Evolutionary conservation across 768 basidiomycete genomes (phyloP), one percentile per base, ranked within the genome.

Genomic region (Leccinum aurantiacum): DNA sequence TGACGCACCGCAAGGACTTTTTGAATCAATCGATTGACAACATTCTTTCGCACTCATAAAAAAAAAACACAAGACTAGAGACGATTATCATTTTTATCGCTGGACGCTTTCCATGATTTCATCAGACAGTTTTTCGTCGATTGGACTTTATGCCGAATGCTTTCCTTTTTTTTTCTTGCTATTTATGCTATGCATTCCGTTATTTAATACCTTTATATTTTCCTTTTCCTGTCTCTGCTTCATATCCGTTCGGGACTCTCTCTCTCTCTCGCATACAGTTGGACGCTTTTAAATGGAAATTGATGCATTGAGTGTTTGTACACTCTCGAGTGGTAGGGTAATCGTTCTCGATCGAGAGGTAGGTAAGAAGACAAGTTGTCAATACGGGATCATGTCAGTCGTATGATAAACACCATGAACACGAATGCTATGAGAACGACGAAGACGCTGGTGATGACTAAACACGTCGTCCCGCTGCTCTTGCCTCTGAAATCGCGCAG

Each of bases 321-420:
- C n/a, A 1, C 44, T 46, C 44, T 46, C 10, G n/a, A 46, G n/a
- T 1, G 17, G 8, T 3, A 41, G 17, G 17, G 17, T 17, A 41
- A 41, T 41, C 17, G 38, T 41, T 41, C 38, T 37, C 35, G 35
- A 37, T 37, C 35, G 35, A 37, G 8, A 19, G 4, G 44, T 19
- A 46, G 44, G 44, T 19, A 46, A 46, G 44, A 29, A 29, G 29
- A 29, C 29, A 29, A 29, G 4, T 19, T 19, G 5, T 10, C 44
- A 0, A 38, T 17, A 44, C 41, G 44, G n/a, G 44, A 58, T 74
- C 68, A 79, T 33, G 85, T 85, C 17, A 91, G 72, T 54, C 90
- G 82, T 61, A 94, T 91, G 41, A 93, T 62, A 52, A 86, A 78
- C 60, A 93, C 84, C 83, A 88, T 90, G 15, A 88, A 33, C 53